Base-by-base conservation (phyloP, 441 rosid genomes). In the Iberis amara region DNA sequence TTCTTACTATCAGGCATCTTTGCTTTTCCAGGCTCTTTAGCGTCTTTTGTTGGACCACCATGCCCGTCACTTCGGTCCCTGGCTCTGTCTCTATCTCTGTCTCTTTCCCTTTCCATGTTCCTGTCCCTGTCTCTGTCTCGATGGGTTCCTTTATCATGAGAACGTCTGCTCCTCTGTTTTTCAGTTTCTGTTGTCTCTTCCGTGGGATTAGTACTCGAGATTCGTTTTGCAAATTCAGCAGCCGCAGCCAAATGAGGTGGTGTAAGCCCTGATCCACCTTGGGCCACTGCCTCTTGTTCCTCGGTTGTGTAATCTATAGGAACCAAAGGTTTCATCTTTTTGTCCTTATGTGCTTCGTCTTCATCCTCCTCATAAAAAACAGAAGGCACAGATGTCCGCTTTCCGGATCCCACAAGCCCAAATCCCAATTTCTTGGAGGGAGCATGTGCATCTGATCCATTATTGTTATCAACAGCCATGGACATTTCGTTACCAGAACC, bases 261-360 rank as follows among this genome's bases (percentile, higher is more conserved):
- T 59, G 79, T 76, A 46, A 66, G 71, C 49, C 82, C 96, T 51
- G 87, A 69, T 57, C 70, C 76, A 59, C 73, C 37, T 40, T 80
- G 70, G 57, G 86, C 83, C 59, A 83, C 78, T n/a, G 89, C 89
- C 64, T 86, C 79, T 71, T 82, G 76, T 74, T 92, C 97, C 83
- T 92, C 97, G 27, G 86, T 76, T 18, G 99, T 78, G 70, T 92
- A 92, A 77, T 89, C 97, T 60, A 92, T 82, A 44, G 99, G 99
- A 70, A 89, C 97, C 74, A 89, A 78, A 18, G 96, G 99, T 65
- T 90, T 86, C 97, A 86, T 82, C 73, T 82, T 89, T 64, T 82
- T 89, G 26, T 86, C 89, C 73, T 89, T 92, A 5, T 74, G 76
- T 1, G 81, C 88, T 43, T 88, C 98, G 26, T 91, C 96, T 62